Base-by-base conservation (phyloP, 805 yeast genomes). In the Kuraishia hungarica region DNA sequence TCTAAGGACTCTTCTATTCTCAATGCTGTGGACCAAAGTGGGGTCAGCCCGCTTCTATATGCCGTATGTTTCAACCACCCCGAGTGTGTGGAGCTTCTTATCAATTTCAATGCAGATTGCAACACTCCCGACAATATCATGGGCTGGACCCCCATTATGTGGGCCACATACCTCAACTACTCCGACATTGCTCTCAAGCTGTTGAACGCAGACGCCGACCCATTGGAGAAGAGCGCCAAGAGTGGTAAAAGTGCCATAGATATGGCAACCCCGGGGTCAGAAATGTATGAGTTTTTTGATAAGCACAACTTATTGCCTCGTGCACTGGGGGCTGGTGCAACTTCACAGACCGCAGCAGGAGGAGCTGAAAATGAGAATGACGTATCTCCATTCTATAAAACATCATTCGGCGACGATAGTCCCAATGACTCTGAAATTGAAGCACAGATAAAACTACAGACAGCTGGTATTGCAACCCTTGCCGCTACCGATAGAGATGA, bases 141-240 rank as follows among this genome's bases (percentile, higher is more conserved):
- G 23, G 75, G 79, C 2, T 83, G 81, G 67, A 79, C 89, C 0
- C 89, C 97, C 11, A 67, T 88, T 50, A 89, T 88, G 94, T 89
- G 96, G 96, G 92, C 96, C 0, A 81, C 89, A 2, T 79, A 83
- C 60, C 75, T 84, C 60, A 79, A 82, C 54, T 80, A 81, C 54
- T 67, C 78, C 56, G 75, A 77, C 13, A 75, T 86, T 50, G 83
- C 81, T 17, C 78, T 80, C 51, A 69, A 77, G 55, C 70, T 89
- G 56, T 67, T 90, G 54, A 80, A 81, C 49, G 75, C 76, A 56
- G 87, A 85, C 43, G 93, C 92, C 0, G 86, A 84, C 57, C 82
- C 83, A 1, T 73, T 77, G 48, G 69, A 78, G 51, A 65, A 68
- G 39, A 55, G 65, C 17, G 61, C 60, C 2, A 73, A 67, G 53